Evolutionary conservation across 306 rosid genomes (phyloP).

Genomic region (Cucurbita moschata): DNA sequence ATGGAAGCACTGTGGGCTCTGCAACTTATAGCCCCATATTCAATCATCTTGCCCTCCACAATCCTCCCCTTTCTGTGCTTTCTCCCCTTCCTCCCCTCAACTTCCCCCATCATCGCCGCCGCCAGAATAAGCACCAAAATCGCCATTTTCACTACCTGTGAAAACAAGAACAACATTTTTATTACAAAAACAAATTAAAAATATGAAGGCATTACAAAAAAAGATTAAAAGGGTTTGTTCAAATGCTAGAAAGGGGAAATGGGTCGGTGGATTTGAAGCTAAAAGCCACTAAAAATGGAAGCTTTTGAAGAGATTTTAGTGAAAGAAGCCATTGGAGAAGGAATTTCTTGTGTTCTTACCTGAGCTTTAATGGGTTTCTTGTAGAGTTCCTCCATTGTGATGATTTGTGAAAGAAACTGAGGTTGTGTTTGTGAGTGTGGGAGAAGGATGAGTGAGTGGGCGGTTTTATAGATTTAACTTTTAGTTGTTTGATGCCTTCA

Average conservation of each 20-base stretch:
- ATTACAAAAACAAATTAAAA: too few species aligned
- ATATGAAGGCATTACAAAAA: not conserved
- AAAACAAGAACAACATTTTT: not conserved
- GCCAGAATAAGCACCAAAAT: not conserved
- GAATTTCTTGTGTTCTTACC: conserved; percentile 2
- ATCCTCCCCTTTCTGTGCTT: not conserved
- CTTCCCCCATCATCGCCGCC: conserved; percentile 10
- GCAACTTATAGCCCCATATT: conserved; percentile 29
- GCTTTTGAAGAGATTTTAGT: not conserved
- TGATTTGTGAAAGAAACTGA: not conserved
- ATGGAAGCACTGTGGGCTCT: conserved; percentile 34
- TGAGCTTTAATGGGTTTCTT: conserved; percentile 5
- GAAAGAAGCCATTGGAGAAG: not conserved
- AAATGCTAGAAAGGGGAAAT: not conserved
- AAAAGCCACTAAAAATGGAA: not conserved
- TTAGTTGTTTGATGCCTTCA: not conserved
- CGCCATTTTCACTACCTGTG: conserved; percentile 14
- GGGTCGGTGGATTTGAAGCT: not conserved
- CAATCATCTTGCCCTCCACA: conserved; percentile 3
- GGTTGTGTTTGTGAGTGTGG: not conserved
- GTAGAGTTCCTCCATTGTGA: not conserved
- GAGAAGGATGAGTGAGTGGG: not conserved
- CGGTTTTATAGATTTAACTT: not conserved
- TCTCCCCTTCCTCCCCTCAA: not conserved
- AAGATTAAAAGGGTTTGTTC: not conserved